Evolutionary conservation across 805 yeast species (phyloP), one percentile per base, ranked within the genome.

Genomic region (Saccharomycopsis schoenii): DNA sequence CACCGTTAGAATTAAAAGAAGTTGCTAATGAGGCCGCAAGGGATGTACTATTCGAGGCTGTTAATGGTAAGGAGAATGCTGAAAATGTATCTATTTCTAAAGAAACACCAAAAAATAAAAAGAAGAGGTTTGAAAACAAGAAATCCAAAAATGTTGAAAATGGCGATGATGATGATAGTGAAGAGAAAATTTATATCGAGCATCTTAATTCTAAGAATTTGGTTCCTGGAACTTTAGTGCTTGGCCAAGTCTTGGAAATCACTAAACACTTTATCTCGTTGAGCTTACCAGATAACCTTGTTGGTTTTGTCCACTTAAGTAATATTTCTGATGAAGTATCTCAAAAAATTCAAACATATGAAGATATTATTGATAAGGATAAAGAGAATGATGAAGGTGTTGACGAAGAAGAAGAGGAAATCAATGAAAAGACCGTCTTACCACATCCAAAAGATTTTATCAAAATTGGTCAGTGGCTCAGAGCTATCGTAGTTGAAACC

Each of bases 1-100:
- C 96, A 2, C 91, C 98, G 6, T 76, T 94, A 66, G 99, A 94
- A 74, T 84, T 90, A 66, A 91, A 90, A 71, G 94, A 90, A 70
- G 93, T 93, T 58, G 86, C 96, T 50, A 91, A 90, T 70, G 96
- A 93, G 73, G 99, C 93, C 57, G 85, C 92, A 24, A 83, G 82
- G 65, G 99, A 94, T 74, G 94, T 89, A 50, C 76, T 92, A 57
- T 88, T 89, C 64, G 93, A 75, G 63, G 67, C 62, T 12, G 47
- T 37, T 24, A 37, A 29, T 41, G 29, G 14, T 14, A 29, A 66
- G 66, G 52, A 64, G 62, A 68, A 40, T 39, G 60, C 24, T 6
- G 63, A 9, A 4, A 57, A 61, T 4, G 14, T 66, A 29, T 29
- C 34, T 19, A 68, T 64, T 15, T 67, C 61, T 14, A 47, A 58